phyloP scores from a whole-genome alignment of 805 yeast genomes.

The Debaryomyces tyrocola region DNA sequence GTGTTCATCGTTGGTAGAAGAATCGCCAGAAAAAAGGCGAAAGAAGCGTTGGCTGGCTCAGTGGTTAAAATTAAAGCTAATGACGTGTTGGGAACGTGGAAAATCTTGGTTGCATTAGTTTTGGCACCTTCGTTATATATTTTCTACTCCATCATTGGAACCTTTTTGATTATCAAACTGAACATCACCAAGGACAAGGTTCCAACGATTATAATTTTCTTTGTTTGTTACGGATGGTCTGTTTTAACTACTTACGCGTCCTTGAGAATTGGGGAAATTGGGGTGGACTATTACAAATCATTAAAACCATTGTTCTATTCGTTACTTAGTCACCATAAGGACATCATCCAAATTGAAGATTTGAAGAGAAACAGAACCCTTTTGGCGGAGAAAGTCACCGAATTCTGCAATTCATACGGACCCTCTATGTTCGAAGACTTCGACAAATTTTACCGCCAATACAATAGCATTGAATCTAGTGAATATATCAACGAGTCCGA shows the following conservation, averaged over 20 bases:
- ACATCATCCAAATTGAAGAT: slow-evolving; percentile 29
- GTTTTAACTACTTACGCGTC: slow-evolving; percentile 43
- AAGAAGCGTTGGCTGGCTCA: slow-evolving; percentile 38
- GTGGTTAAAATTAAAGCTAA: slow-evolving; percentile 41
- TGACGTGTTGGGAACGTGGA: slow-evolving; percentile 46
- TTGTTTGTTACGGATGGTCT: slow-evolving; percentile 33
- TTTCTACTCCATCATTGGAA: slow-evolving; percentile 37
- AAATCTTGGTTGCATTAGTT: slow-evolving; percentile 41
- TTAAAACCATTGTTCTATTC: slow-evolving; percentile 37
- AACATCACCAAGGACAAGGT: slow-evolving; percentile 9
- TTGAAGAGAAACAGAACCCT: slow-evolving; percentile 27
- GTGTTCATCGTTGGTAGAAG: slow-evolving; percentile 35
- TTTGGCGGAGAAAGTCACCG: slow-evolving; percentile 29
- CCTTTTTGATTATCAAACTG: slow-evolving; percentile 18
- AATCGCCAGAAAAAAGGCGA: slow-evolving; percentile 36
- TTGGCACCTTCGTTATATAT: slow-evolving; percentile 41
- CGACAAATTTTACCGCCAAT: slow-evolving; percentile 29
- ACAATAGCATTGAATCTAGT: slow-evolving; percentile 12
- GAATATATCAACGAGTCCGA: slow-evolving; percentile 19
- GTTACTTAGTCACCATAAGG: slow-evolving; percentile 26
- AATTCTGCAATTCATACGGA: slow-evolving; percentile 37
- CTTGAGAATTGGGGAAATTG: slow-evolving; percentile 41
- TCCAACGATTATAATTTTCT: slow-evolving; percentile 21
- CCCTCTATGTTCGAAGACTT: slow-evolving; percentile 40
- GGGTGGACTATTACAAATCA: slow-evolving; percentile 42